Evolutionary conservation across 1,139 yeast species (phyloP), one percentile per base, ranked within the genome.

Genomic region (Pichia sp.): DNA sequence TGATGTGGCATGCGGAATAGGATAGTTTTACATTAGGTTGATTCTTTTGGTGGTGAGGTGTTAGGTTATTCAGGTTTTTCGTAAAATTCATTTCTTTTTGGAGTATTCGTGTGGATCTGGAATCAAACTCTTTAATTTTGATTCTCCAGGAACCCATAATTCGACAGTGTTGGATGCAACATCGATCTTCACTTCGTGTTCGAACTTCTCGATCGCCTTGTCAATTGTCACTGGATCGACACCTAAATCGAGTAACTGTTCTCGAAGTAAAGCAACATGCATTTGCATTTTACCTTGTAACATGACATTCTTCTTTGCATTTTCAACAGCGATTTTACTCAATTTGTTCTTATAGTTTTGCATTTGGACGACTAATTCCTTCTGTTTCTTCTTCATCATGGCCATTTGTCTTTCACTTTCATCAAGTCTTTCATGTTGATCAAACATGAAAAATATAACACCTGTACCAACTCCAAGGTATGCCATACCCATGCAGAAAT

Each of bases 81-180:
- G n/a, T n/a, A n/a, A n/a, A n/a, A n/a, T 22, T 32, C 21, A 46
- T 34, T 38, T 44, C 20, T 39, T 40, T 15, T 27, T 33, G 18
- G 67, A 46, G 60, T 83, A 83, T 38, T 82, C 87, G 53, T 76
- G 79, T 17, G 75, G 68, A 57, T 79, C 79, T 4, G 88, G 87
- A 34, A 81, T 66, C 48, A 70, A 70, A 9, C 67, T 61, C 55
- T 79, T 80, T 57, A 78, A 66, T 2, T 71, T 74, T 56, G 66
- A 47, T 30, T 71, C 71, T 48, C 82, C 86, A 21, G 75, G 75
- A 15, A 82, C 66, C 87, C 87, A 82, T 27, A 82, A 64, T 12
- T 71, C 75, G 46, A 81, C 75, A 53, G 79, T 77, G 44, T 74
- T 72, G 12, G 74, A 63, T 1, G 84, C 75, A 42, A 76, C 75